Conservation (phyloP, 1,284 basidiomycete genomes). For the Veloboletus limbatus region DNA sequence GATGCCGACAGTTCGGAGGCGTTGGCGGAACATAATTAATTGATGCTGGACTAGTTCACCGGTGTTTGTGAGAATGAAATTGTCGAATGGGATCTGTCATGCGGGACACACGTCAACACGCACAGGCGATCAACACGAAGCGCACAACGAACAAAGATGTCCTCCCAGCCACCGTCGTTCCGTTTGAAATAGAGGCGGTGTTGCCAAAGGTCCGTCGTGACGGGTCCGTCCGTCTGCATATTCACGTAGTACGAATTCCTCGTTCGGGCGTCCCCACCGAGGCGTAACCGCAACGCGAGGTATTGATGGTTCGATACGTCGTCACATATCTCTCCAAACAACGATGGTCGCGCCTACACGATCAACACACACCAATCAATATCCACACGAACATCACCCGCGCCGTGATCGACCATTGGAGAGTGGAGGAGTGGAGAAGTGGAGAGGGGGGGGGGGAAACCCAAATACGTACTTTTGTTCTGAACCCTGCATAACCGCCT, state of each 20-base stretch:
- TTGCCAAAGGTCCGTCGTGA: conserved; percentile 84
- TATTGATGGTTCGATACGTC: conserved; percentile 79
- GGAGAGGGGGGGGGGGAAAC: no score
- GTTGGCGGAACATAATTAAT: conserved; percentile 73
- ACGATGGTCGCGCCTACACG: conserved; percentile 55
- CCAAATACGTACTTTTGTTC: conserved; percentile 59
- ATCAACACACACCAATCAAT: no score
- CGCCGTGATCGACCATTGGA: no score
- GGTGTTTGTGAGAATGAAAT: conserved; percentile 81
- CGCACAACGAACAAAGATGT: conserved; percentile 63
- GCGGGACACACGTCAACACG: conserved; percentile 9
- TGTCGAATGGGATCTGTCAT: conserved; percentile 71
- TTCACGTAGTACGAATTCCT: conserved; percentile 85
- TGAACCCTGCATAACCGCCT: conserved; percentile 81
- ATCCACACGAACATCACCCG: no score
- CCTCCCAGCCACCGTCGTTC: conserved; percentile 77
- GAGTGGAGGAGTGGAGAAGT: no score
- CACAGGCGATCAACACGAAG: neutral
- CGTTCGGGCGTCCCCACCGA: conserved; percentile 65
- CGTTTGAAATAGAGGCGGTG: conserved; percentile 79
- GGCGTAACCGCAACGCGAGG: conserved; percentile 73
- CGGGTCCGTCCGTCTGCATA: conserved; percentile 79
- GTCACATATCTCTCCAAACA: conserved; percentile 81
- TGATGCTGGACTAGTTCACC: conserved; percentile 72
- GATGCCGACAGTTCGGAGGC: conserved; percentile 78